Percentiles rank a stretch among this genome's conserved stretches.
phyloP scores from a whole-genome alignment of 1,284 basidiomycete species.

The Bjerkandera adusta region DNA sequence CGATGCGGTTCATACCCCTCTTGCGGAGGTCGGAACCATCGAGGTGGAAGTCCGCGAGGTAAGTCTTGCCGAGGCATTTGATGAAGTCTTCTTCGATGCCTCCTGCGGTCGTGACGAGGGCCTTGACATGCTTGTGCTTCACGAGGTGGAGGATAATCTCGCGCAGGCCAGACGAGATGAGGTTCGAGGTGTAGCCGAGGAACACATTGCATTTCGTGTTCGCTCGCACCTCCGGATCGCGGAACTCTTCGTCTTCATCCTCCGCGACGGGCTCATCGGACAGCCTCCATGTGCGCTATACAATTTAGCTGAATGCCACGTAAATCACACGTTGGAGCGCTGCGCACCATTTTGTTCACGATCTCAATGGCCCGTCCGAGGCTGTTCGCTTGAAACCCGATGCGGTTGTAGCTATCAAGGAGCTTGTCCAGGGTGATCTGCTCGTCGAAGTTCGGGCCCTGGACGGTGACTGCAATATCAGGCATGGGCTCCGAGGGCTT shows the following conservation, averaged over 20 bases:
- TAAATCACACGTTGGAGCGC: background rate
- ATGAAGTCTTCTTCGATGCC: slow-evolving; percentile 99
- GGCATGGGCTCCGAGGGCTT: slow-evolving; percentile 81
- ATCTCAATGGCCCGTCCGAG: slow-evolving; percentile 88
- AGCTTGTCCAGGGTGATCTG: slow-evolving; percentile 70
- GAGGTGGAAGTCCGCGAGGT: slow-evolving; percentile 91
- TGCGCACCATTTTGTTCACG: slow-evolving; percentile 82
- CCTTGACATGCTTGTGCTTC: slow-evolving; percentile 89
- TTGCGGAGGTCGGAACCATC: slow-evolving; percentile 87
- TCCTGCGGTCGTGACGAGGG: slow-evolving; percentile 95
- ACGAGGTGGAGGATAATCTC: slow-evolving; percentile 94
- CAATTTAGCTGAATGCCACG: slow-evolving; percentile 14
- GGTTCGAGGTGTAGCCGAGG: slow-evolving; percentile 97
- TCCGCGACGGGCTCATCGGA: slow-evolving; percentile 74
- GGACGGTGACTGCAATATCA: slow-evolving; percentile 67
- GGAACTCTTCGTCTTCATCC: slow-evolving; percentile 68
- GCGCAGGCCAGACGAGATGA: slow-evolving; percentile 95
- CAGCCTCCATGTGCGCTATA: slow-evolving; percentile 77
- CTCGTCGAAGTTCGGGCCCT: slow-evolving; percentile 87
- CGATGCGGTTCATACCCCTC: slow-evolving; percentile 94
- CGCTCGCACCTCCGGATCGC: slow-evolving; percentile 57
- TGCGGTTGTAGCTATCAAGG: slow-evolving; percentile 79
- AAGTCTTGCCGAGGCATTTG: slow-evolving; percentile 96
- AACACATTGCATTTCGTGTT: slow-evolving; percentile 85
- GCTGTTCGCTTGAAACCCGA: slow-evolving; percentile 96